phyloP scores from a whole-genome alignment of 2,329 filamentous ascomycete genomes.

The Mycosphaerella sp. region DNA sequence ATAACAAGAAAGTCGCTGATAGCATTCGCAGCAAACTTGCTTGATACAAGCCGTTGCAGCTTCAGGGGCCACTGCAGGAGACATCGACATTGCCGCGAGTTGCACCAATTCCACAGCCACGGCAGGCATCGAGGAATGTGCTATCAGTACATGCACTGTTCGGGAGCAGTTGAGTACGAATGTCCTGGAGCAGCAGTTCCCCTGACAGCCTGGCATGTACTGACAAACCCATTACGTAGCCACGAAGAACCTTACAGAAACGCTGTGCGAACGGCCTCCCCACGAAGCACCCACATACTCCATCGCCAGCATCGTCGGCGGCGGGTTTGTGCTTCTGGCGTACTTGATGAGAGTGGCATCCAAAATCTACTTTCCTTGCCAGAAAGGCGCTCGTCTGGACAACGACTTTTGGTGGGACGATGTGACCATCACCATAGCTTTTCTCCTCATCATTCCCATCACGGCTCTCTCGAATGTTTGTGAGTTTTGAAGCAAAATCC shows the following conservation, averaged over 20 bases:
- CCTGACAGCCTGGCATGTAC: too few species aligned
- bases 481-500: too few species aligned
- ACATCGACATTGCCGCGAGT: constrained; percentile 11
- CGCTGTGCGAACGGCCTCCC: constrained; percentile 10
- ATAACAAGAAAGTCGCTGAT: too few species aligned
- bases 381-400: constrained; percentile 13
- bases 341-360: constrained; percentile 16
- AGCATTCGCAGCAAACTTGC: constrained; percentile 16
- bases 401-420: constrained; percentile 21
- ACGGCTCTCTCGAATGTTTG: constrained; percentile 12
- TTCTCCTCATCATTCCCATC: constrained; percentile 15
- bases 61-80: constrained; percentile 9
- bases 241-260: constrained; percentile 20
- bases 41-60: constrained; percentile 12
- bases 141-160: constrained; percentile 6
- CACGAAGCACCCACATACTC: constrained; percentile 8
- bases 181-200: too few species aligned
- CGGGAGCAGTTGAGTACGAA: constrained; percentile 18
- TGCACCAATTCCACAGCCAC: constrained; percentile 17
- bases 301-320: constrained; percentile 13
- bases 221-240: too few species aligned
- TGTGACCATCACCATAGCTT: constrained; percentile 15
- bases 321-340: constrained; percentile 6
- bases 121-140: constrained; percentile 11
- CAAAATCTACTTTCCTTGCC: constrained; percentile 17